Base-by-base conservation (phyloP, 2,329 filamentous ascomycete species). In the Fusarium azukiicola region DNA sequence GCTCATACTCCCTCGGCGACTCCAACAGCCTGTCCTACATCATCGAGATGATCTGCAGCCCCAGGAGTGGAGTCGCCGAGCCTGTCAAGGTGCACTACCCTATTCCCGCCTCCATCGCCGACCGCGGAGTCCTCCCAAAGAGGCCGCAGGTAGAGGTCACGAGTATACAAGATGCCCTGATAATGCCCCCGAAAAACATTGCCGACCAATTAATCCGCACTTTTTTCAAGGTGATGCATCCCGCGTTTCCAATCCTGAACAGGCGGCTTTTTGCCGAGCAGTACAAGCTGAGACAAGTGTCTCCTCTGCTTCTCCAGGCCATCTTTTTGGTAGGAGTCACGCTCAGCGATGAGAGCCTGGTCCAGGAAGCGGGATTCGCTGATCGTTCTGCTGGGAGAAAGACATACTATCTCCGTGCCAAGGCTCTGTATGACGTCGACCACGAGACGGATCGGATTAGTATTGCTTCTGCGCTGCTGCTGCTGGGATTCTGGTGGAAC, bases 21-120 rank as follows among this genome's bases (percentile, higher is more conserved):
- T 77, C 76, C 10, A 79, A 67, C 27, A 79, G 74, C 19, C 44
- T 80, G 10, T 80, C 76, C 13, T 79, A 79, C 46, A 80, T 79
- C n/a, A 63, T 80, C 9, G 78, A 80, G 9, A 73, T 80, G n/a
- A 80, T 79, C 7, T 79, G 74, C 3, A 72, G 70, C 11, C 76
- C 74, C 3, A 75, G 69, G 19, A 19, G 76, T 3, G 79, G 79
- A 10, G 64, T 69, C 8, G 77, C 76, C 11, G 76, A 77, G n/a
- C 79, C 79, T 2, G 58, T 80, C n/a, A 80, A 80, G 6, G 78
- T 80, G 0, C 78, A 80, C 21, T 79, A 80, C 50, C 78, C 78
- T 3, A 80, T 80, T 8, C 79, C 78, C 7, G 76, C 79, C 17
- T 79, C 79, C 0, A 74, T 80, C 46, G 71, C 56, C 2, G 76